Base-by-base conservation (phyloP, 176 grass and related monocot species). In the Oryza coarctata region DNA sequence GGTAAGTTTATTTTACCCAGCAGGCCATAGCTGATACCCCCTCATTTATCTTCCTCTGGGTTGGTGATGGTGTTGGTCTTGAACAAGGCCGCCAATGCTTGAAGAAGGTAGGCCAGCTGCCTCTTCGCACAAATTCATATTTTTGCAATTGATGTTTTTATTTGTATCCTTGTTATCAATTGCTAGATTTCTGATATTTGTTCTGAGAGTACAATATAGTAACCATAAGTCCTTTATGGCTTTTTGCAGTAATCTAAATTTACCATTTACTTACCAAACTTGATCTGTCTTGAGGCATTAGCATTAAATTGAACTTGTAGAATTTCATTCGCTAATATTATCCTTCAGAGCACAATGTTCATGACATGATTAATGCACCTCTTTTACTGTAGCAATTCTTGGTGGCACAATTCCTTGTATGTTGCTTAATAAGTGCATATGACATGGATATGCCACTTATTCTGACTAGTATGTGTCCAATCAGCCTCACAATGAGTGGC, bases 11-110 rank as follows among this genome's bases (percentile, higher is more conserved):
- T 70, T 85, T 80, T 66, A 70, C 11, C 75, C 26, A 66, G 25
- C 64, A 96, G 94, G 88, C 94, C 63, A 93, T 96, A 76, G 86
- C 88, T 41, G 90, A 96, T 86, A 96, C 94, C 33, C 90, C 94
- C 38, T 94, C 88, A 26, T 96, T 96, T 87, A 87, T 96, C 35
- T 96, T 93, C 90, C 88, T 96, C 26, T 96, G 94, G 93, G 94
- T 96, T 64, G 94, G 94, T 82, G 94, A 93, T 89, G 90, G 86
- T 72, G 80, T 89, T 71, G 94, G 90, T 52, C 90, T 96, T 71
- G 94, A 96, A 80, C 88, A 91, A 65, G 94, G 94, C 22, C 88
- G 88, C 63, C 79, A 88, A 64, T 93, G 90, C 84, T 84, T 89
- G 52, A 93, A 97, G 81, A 97, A 93, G 88, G 94, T 96, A 38